Base-by-base conservation (phyloP, 148 eudicot genomes). In the Vaccinium macrocarpon region DNA sequence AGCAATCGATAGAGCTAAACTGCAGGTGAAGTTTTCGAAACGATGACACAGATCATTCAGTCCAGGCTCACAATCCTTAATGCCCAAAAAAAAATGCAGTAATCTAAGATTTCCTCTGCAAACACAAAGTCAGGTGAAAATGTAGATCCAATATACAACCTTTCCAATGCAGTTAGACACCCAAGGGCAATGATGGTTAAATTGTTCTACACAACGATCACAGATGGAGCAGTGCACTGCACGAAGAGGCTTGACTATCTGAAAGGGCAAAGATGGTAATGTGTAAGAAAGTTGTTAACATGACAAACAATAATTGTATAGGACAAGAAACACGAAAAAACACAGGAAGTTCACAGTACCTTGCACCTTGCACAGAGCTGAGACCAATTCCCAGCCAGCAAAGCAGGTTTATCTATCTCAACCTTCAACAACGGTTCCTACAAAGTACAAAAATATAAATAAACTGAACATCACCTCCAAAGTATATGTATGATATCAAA, bases 151-250 rank as follows among this genome's bases (percentile, higher is more conserved):
- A 78, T 35, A 61, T 80, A 84, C 79, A 84, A 97, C 98, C 99
- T 97, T 97, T 89, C 98, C 99, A 82, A 97, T 79, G 83, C 99
- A 95, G 84, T 97, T 97, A 76, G 98, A 97, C 12, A 97, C 98
- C 99, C 99, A 97, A 75, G 98, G 99, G 85, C 99, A 97, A 87
- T 97, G 98, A 88, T 97, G 99, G 86, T 97, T 98, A 89, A 97
- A 97, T 86, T 97, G 99, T 88, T 97, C 99, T 82, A 97, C 99
- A 88, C 99, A 95, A 32, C 98, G 97, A 88, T 97, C 98, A 89
- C 99, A 97, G 13, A 95, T 97, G 61, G 99, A 97, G 86, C 99
- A 97, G 84, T 97, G 99, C 85, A 94, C 94, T 64, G 98, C 96
- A 84, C 99, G 98, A 79, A 97, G 90, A 89, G 99, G 99, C 85